Percentiles rank a stretch among this genome's conserved stretches.
phyloP scores from a whole-genome alignment of 106 monocot species.

The Gastrodia elata region DNA sequence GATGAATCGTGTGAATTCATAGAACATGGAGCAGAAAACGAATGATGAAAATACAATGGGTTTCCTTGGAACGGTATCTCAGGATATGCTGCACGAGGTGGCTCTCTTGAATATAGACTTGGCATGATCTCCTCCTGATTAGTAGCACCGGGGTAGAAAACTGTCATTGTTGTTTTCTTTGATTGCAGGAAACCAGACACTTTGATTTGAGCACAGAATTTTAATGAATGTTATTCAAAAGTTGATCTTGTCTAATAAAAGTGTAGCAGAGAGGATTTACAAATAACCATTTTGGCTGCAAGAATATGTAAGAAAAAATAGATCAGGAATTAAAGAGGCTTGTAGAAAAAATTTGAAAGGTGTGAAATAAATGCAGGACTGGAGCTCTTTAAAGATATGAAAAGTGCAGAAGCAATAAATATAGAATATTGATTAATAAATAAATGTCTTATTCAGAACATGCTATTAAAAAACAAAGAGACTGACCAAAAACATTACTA shows the following conservation, averaged over 20 bases:
- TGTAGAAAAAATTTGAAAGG: background rate
- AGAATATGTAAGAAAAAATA: background rate
- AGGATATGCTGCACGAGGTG: background rate
- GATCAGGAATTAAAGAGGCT: background rate
- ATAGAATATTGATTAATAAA: background rate
- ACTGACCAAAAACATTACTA: background rate
- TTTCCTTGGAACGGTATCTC: slow-evolving; percentile 12
- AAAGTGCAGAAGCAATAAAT: background rate
- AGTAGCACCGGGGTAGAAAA: slow-evolving; percentile 9
- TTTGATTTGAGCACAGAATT: background rate
- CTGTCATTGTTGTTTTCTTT: slow-evolving; percentile 10
- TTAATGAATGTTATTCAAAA: background rate
- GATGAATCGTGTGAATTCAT: slow-evolving; percentile 36
- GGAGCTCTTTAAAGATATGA: background rate
- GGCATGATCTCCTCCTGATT: slow-evolving; percentile 17
- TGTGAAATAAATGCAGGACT: background rate
- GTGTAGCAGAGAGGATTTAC: background rate
- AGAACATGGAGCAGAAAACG: slow-evolving; percentile 23
- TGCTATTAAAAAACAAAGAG: background rate
- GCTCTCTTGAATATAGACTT: slow-evolving; percentile 10
- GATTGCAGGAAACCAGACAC: background rate
- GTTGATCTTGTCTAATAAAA: background rate
- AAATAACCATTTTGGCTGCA: background rate
- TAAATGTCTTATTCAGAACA: background rate
- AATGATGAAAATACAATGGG: slow-evolving; percentile 13